Evolutionary conservation across 2,329 filamentous ascomycete species (phyloP), one percentile per base, ranked within the genome.

Genomic region (Verticillium isaacii): DNA sequence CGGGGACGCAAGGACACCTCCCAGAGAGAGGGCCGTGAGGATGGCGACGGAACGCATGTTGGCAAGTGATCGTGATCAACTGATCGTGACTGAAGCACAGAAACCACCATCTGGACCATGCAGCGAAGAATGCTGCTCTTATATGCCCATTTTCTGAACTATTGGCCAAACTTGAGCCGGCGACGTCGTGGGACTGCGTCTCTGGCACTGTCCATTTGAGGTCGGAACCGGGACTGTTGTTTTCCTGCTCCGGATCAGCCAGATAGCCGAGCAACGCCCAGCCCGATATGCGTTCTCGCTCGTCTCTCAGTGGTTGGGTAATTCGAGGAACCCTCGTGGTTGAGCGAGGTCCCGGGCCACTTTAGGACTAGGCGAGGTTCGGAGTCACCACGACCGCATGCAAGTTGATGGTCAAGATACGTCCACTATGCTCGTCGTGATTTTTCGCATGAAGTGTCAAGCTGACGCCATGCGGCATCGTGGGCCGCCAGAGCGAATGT

Each of bases 21-120:
- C 39, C 25, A 58, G 9, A 7, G 39, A 58, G 12, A 58, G 57
- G 12, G 57, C 57, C 19, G 57, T 58, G 37, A 58, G 37, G 25
- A 58, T 58, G 57, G 57, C 57, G 32, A 41, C 36, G 23, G 57
- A 58, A 19, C 57, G 57, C 57, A 58, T 58, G 8, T 41, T 58
- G 57, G 45, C 19, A 14, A 8, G 45, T 52, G 45, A 52, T 19
- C 19, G 45, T 25, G 19, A 14, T 23, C 19, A 19, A 19, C 19
- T 52, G 45, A 25, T 25, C 25, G 9, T 23, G 45, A 14, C 45
- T 52, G n/a, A 4, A 25, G 19, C 23, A 52, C 19, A 25, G 19
- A 19, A 52, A 3, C 4, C 11, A 12, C 9, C 41, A 23, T 19
- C 19, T 25, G 12, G 19, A 52, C 9, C n/a, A 23, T 23, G 6